A percentile compares a stretch with the other conserved stretches of the same genome.
phyloP scores from a whole-genome alignment of 305 asterid species.

The Solanum hybrid region DNA sequence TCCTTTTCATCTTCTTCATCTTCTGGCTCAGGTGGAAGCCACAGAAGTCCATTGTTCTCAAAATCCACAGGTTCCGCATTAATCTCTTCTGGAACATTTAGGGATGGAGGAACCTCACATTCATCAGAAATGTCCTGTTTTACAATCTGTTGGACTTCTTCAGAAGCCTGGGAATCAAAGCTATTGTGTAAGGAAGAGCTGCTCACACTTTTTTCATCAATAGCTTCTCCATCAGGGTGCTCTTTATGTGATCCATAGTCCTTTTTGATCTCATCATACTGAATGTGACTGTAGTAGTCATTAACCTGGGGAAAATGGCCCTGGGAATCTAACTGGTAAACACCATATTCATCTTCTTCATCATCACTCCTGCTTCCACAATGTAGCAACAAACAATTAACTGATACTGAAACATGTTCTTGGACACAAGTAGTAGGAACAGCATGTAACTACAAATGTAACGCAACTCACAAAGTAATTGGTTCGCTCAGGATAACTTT shows the following conservation, averaged over 20 bases:
- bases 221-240: conserved; percentile 55
- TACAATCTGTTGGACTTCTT: conserved; percentile 42
- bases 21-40: conserved; percentile 99
- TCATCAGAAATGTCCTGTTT: conserved; percentile 55
- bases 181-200: conserved; percentile 31
- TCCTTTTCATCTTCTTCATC: conserved; percentile 91
- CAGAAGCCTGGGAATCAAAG: conserved; percentile 42
- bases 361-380: conserved; percentile 62
- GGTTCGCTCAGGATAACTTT: neutral
- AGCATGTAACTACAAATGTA: neutral
- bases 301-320: conserved; percentile 43
- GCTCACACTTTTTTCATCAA: conserved; percentile 40
- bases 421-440: neutral
- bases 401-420: neutral
- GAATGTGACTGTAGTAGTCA: conserved; percentile 48
- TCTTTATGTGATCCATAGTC: conserved; percentile 48
- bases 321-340: conserved; percentile 37
- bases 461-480: neutral
- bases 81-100: conserved; percentile 57
- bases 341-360: conserved; percentile 60
- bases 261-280: conserved; percentile 40
- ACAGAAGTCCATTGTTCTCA: conserved; percentile 81
- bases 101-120: conserved; percentile 63
- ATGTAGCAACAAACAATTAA: neutral
- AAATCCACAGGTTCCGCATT: conserved; percentile 76